These are phyloP conservation scores for Trichoderma sp. DNA, from an alignment of 2,329 filamentous ascomycete genomes.

Conservation along the genomic window DNA sequence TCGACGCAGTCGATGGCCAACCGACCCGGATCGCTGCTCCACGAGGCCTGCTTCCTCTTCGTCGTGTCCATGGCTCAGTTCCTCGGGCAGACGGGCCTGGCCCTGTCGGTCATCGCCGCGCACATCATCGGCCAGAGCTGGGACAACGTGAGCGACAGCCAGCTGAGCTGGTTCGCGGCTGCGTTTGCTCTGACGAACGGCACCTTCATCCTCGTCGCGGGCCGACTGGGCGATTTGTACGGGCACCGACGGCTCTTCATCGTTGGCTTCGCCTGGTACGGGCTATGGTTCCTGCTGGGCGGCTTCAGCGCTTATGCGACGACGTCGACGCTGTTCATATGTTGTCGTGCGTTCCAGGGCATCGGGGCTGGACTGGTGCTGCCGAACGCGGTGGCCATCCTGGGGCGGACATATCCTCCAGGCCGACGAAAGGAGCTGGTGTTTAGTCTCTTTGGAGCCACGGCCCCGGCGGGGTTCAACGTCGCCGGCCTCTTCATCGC, in stretches of 20 bases:
- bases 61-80: constrained; percentile 21
- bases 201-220: constrained; percentile 56
- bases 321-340: constrained; percentile 48
- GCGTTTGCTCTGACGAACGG: constrained; percentile 37
- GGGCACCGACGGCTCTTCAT: constrained; percentile 57
- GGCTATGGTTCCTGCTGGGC: constrained; percentile 50
- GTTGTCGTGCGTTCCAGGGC: constrained; percentile 54
- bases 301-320: constrained; percentile 40
- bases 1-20: constrained; percentile 19
- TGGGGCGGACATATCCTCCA: constrained; percentile 53
- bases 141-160: constrained; percentile 13
- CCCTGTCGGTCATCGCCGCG: constrained; percentile 3
- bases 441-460: constrained; percentile 42
- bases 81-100: constrained; percentile 8
- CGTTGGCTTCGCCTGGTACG: constrained; percentile 53
- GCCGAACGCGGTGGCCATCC: constrained; percentile 60
- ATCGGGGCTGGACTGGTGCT: constrained; percentile 58
- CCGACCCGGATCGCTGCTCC: constrained; percentile 15
- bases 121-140: constrained; percentile 21
- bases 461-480: constrained; percentile 39
- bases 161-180: constrained; percentile 21
- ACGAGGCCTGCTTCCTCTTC: constrained; percentile 20
- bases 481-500: constrained; percentile 37
- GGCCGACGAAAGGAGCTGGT: constrained; percentile 41
- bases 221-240: constrained; percentile 55